phyloP scores from a whole-genome alignment of 208 protist species.

The Crithidia fasciculata region DNA sequence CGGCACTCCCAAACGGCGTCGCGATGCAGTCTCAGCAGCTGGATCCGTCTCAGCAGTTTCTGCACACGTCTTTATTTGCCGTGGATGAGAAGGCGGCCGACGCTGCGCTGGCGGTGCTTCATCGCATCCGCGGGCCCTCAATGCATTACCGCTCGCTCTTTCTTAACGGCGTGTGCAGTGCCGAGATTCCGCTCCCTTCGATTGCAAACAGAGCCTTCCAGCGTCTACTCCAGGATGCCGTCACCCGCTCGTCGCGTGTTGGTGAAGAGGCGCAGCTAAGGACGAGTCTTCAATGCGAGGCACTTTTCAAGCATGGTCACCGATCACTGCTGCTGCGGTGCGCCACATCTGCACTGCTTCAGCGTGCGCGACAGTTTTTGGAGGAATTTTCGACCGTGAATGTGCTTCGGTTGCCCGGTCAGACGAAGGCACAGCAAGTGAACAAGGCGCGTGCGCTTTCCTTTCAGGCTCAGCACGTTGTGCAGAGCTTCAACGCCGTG shows the following conservation, averaged over 20 bases:
- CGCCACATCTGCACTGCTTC: neutral
- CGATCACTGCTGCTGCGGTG: slow-evolving; percentile 11
- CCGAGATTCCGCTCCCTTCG: slow-evolving; percentile 6
- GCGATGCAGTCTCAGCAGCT: neutral
- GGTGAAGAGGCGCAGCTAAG: neutral
- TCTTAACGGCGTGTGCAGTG: slow-evolving; percentile 8
- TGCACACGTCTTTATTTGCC: slow-evolving; percentile 5
- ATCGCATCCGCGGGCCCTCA: slow-evolving; percentile 5
- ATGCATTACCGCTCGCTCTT: slow-evolving; percentile 13
- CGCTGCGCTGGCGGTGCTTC: slow-evolving; percentile 9
- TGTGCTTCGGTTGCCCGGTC: neutral
- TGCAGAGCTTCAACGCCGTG: slow-evolving; percentile 1
- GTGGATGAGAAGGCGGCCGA: slow-evolving; percentile 2
- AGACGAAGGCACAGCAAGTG: neutral
- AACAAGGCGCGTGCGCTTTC: slow-evolving; percentile 12
- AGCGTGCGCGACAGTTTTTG: neutral
- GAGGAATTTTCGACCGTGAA: neutral
- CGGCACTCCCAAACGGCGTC: slow-evolving; percentile 6
- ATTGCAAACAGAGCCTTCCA: slow-evolving; percentile 11
- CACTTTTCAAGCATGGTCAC: neutral
- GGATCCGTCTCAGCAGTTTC: neutral
- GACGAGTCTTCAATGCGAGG: neutral
- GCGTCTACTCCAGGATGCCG: neutral
- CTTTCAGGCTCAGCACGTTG: neutral
- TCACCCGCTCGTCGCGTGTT: neutral